Percentiles rank a stretch among this genome's conserved stretches.
These are phyloP conservation scores for Kwoniella europaea DNA, from an alignment of 768 basidiomycete genomes.

Conservation along the genomic window DNA sequence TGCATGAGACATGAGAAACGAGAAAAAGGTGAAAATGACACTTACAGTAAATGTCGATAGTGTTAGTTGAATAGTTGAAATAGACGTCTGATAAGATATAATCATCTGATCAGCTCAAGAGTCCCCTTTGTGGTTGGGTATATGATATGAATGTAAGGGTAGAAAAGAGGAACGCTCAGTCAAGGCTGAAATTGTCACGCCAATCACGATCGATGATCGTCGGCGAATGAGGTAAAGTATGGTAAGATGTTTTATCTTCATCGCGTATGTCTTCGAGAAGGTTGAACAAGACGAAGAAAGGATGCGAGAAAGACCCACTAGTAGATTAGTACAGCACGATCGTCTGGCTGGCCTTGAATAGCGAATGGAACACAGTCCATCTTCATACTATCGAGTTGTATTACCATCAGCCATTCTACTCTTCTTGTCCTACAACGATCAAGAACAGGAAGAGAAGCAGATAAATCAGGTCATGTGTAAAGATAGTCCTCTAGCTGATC, in stretches of 20 bases:
- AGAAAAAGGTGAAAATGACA: not conserved
- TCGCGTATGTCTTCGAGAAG: conserved; percentile 28
- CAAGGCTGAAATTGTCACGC: conserved; percentile 56
- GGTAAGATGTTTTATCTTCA: conserved; percentile 52
- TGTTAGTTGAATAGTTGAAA: not conserved
- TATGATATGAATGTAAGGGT: not conserved
- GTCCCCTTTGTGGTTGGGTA: not conserved
- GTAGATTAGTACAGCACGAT: not conserved
- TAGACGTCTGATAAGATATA: not conserved
- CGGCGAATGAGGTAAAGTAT: conserved; percentile 55
- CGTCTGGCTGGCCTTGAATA: too few relatives aligned
- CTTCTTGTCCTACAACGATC: too few relatives aligned
- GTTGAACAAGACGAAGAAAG: not conserved
- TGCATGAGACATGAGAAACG: not conserved
- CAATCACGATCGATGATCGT: conserved; percentile 38
- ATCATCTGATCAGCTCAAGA: not conserved
- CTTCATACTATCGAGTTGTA: not conserved
- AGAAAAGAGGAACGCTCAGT: conserved; percentile 44
- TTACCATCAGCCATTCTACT: not conserved
- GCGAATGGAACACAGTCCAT: not conserved
- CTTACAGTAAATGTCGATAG: conserved; percentile 14
- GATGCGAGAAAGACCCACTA: conserved; percentile 6
- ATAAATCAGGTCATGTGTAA: conserved; percentile 55
- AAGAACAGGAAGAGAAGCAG: not conserved
- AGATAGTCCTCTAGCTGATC: conserved; percentile 45